phyloP scores from a whole-genome alignment of 2,329 filamentous ascomycete species.

The Fusarium bulbicola region DNA sequence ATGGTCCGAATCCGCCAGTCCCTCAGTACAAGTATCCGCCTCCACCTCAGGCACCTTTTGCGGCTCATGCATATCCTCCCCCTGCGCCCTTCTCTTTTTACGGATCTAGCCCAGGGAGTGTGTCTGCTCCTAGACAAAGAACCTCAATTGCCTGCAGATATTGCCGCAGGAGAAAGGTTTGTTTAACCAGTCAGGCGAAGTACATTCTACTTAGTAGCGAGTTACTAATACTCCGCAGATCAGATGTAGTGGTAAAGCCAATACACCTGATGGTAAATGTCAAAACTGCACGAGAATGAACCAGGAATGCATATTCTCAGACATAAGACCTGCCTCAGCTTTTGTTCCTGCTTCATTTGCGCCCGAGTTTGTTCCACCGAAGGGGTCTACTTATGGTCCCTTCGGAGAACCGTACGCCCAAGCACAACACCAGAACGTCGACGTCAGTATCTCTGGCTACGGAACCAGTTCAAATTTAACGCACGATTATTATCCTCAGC shows the following conservation, averaged over 20 bases:
- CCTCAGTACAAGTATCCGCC: background rate
- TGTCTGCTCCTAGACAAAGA: background rate
- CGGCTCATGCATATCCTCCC: accelerated
- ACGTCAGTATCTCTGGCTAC: background rate
- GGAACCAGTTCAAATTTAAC: accelerated
- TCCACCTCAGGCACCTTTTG: accelerated
- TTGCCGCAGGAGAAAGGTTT: background rate
- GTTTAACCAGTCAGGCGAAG: accelerated
- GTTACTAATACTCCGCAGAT: background rate
- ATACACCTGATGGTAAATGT: background rate
- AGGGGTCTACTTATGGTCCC: accelerated
- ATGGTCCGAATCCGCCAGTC: accelerated
- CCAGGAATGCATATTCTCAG: background rate
- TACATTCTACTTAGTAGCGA: accelerated
- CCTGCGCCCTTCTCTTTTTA: background rate
- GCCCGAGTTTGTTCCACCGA: accelerated
- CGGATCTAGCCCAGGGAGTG: accelerated
- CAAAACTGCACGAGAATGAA: background rate
- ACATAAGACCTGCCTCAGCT: accelerated
- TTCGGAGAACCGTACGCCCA: accelerated
- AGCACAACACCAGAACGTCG: background rate
- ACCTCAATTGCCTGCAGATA: background rate
- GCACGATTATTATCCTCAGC: accelerated
- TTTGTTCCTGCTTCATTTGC: accelerated
- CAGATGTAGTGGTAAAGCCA: background rate